Evolutionary conservation across 2,329 filamentous ascomycete species (phyloP), one percentile per base, ranked within the genome.

Genomic region (Aspergillus brasiliensis): DNA sequence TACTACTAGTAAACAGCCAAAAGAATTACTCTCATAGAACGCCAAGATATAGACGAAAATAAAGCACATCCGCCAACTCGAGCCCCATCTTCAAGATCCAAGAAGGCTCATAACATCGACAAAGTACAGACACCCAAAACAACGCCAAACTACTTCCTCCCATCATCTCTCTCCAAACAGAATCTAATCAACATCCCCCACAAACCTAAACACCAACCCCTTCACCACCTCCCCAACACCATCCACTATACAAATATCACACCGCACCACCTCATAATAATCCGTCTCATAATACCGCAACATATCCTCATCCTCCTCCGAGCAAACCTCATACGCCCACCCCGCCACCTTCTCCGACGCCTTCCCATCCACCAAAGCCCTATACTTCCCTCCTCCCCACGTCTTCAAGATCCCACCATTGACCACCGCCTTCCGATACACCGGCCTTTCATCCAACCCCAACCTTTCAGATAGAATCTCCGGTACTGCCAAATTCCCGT

Each of bases 251-350:
- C 56, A 37, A 25, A 78, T 77, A 2, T 46, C 47, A 61, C 75
- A 77, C 23, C 75, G 62, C 11, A 75, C 71, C 17, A 78, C 72
- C 56, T 78, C 75, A 64, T 79, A 79, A 11, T 63, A 68, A 17
- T 71, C 70, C 21, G 75, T 78, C 67, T 79, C 77, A 52, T 78
- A 78, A 7, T 61, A 62, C 10, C 71, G 60, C 23, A 79, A 52
- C 1, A 66, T 67, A 38, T 75, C 71, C 62, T 78, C 77, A 25
- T 75, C 62, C 28, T 73, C 69, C 23, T 65, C 60, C 7, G 57
- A 64, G 15, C 52, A 19, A 8, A 80, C 53, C 56, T 73, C 77
- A 40, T 42, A 57, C 23, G 56, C 56, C 47, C 47, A 52, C 3
- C 40, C 52, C 7, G 34, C n/a, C 3, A 55, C 52, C 13, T 17